Base-by-base conservation (phyloP, 768 basidiomycete genomes). In the Megacollybia marginata region DNA sequence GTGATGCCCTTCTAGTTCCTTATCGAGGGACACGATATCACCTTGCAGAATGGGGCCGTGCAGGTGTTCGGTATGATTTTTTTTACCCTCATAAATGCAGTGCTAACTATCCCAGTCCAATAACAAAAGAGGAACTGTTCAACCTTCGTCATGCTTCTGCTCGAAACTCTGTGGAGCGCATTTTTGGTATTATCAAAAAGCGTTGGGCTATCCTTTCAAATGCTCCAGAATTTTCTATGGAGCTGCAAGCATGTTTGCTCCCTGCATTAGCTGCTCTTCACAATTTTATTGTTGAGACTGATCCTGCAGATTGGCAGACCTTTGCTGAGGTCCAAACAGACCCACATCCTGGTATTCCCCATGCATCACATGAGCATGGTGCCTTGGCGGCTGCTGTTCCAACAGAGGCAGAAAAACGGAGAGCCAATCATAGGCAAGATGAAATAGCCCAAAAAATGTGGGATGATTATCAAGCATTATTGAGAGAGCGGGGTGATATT, bases 91-190 rank as follows among this genome's bases (percentile, higher is more conserved):
- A 42, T 23, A 48, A 54, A 46, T 49, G 42, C 52, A 31, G 44
- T 54, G 33, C 45, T 23, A 44, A 19, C 20, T 31, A 51, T 55
- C 42, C 12, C 44, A 68, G 68, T 34, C 70, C 70, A 34, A 35
- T 12, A 47, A 69, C 65, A 38, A 50, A 60, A 34, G 58, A 73
- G 55, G 69, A 75, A 53, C 54, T 74, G 1, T 74, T 63, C 51
- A 75, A 73, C 59, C 59, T 75, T 3, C 57, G 63, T 18, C 70
- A 75, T 60, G 59, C 69, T 9, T 59, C 58, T 49, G 64, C 62
- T 44, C 60, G 59, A 1, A 75, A 72, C 63, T 59, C 70, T 31
- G 56, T 72, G 50, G 68, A 71, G 51, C 55, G 52, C 12, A 68
- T 70, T 32, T 71, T 70, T 62, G 69, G 69, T 47, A 62, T 70